phyloP scores from a whole-genome alignment of 176 grass and related monocot species.

The Paspalum vaginatum region DNA sequence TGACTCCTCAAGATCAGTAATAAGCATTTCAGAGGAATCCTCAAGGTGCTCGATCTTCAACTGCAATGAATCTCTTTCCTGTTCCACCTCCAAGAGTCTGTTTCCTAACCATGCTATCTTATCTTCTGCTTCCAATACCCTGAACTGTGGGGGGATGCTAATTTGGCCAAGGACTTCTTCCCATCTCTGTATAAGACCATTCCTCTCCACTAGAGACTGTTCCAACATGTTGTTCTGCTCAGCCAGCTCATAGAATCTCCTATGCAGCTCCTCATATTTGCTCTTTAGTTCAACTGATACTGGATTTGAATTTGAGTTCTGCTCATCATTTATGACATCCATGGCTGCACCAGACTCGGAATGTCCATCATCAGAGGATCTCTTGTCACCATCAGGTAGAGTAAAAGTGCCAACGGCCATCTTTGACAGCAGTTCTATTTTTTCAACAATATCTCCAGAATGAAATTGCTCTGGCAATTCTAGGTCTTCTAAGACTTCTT shows the following conservation, averaged over 20 bases:
- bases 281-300: slow-evolving; percentile 63
- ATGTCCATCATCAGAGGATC: slow-evolving; percentile 53
- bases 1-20: slow-evolving; percentile 82
- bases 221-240: slow-evolving; percentile 98
- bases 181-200: slow-evolving; percentile 86
- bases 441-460: slow-evolving; percentile 88
- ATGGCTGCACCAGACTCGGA: slow-evolving; percentile 45
- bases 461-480: slow-evolving; percentile 94
- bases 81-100: slow-evolving; percentile 61
- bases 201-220: slow-evolving; percentile 92
- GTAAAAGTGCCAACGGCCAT: slow-evolving; percentile 59
- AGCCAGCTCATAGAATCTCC: slow-evolving; percentile 88
- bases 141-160: slow-evolving; percentile 69
- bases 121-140: slow-evolving; percentile 68
- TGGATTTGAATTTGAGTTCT: slow-evolving; percentile 52
- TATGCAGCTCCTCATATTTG: slow-evolving; percentile 78
- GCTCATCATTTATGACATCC: slow-evolving; percentile 59
- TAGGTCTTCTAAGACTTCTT: slow-evolving; percentile 96
- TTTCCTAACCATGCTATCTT: slow-evolving; percentile 77
- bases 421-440: slow-evolving; percentile 87
- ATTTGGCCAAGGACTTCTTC: slow-evolving; percentile 78
- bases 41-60: slow-evolving; percentile 93
- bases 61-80: slow-evolving; percentile 80
- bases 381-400: slow-evolving; percentile 55
- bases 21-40: slow-evolving; percentile 93